A percentile compares a stretch with the other conserved stretches of the same genome.
These are phyloP conservation scores for Breynia disticha DNA, from an alignment of 441 rosid species.

Conservation along the genomic window DNA sequence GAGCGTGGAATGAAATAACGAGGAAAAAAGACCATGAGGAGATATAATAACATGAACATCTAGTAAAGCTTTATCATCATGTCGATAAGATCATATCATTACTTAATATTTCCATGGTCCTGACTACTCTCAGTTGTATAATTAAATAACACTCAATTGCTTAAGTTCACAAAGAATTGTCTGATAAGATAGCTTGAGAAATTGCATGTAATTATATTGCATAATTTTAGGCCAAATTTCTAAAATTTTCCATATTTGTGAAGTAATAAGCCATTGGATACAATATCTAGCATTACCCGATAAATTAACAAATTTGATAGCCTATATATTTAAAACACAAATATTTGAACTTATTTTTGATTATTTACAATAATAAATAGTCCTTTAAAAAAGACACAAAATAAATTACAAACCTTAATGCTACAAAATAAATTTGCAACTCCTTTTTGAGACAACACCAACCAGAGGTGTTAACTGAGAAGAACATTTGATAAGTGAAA, in stretches of 20 bases:
- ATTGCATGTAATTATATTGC: slow-evolving; percentile 43
- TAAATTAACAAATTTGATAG: neutral
- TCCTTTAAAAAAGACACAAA: too few relatives aligned
- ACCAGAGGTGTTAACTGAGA: slow-evolving; percentile 97
- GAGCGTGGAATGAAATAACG: slow-evolving; percentile 66
- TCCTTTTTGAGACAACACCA: slow-evolving; percentile 86
- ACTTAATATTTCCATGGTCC: neutral
- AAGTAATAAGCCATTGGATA: neutral
- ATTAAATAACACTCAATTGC: slow-evolving; percentile 44
- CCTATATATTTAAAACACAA: neutral
- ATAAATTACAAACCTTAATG: slow-evolving; percentile 59
- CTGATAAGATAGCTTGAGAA: slow-evolving; percentile 87
- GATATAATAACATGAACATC: slow-evolving; percentile 97
- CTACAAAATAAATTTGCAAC: slow-evolving; percentile 88
- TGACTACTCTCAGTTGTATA: neutral
- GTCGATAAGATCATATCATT: slow-evolving; percentile 11
- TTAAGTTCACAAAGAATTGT: slow-evolving; percentile 72
- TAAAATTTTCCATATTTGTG: neutral
- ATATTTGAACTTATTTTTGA: too few relatives aligned
- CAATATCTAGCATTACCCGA: neutral
- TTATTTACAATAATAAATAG: too few relatives aligned
- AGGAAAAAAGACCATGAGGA: slow-evolving; percentile 95
- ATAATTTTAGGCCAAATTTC: neutral
- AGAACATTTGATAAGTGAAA: slow-evolving; percentile 80
- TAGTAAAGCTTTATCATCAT: slow-evolving; percentile 92